Evolutionary conservation across 805 yeast genomes (phyloP).

Genomic region (Metschnikowia kunwiensis): DNA sequence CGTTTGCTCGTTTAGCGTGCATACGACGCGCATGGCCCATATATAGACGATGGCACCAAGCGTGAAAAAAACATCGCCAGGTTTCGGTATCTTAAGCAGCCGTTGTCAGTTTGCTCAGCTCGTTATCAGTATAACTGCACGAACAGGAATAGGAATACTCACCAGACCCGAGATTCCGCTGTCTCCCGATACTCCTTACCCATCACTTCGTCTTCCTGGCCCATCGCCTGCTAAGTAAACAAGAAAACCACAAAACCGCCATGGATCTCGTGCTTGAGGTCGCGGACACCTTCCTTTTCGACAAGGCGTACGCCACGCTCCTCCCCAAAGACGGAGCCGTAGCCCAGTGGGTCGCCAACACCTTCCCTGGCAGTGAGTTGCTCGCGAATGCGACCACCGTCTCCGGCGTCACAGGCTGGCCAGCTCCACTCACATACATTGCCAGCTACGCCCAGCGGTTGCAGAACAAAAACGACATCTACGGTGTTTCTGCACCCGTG

Average conservation of each 20-base stretch:
- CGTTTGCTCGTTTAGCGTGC: slow-evolving; percentile 16
- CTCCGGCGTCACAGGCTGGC: slow-evolving; percentile 14
- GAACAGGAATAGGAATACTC: no score
- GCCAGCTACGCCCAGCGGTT: slow-evolving; percentile 18
- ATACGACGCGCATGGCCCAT: slow-evolving; percentile 9
- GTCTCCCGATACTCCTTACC: no score
- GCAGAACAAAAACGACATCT: slow-evolving; percentile 42
- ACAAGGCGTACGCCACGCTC: slow-evolving; percentile 64
- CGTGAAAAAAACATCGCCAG: no score
- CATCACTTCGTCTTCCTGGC: no score
- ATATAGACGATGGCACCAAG: slow-evolving; percentile 2
- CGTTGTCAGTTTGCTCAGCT: no score
- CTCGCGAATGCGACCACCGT: slow-evolving; percentile 14
- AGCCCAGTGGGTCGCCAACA: slow-evolving; percentile 22
- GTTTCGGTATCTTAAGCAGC: no score
- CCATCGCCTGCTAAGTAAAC: no score
- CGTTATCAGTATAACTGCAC: no score
- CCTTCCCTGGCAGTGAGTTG: slow-evolving; percentile 10
- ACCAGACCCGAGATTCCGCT: no score
- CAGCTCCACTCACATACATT: slow-evolving; percentile 15
- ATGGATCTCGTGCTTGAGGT: slow-evolving; percentile 94
- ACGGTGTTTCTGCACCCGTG: slow-evolving; percentile 63
- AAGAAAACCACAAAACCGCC: neutral
- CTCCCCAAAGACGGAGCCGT: slow-evolving; percentile 56
- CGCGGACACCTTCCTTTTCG: slow-evolving; percentile 70